Base-by-base conservation (phyloP, 371 early-diverging fungal genomes). In the Mucor circinelloides region DNA sequence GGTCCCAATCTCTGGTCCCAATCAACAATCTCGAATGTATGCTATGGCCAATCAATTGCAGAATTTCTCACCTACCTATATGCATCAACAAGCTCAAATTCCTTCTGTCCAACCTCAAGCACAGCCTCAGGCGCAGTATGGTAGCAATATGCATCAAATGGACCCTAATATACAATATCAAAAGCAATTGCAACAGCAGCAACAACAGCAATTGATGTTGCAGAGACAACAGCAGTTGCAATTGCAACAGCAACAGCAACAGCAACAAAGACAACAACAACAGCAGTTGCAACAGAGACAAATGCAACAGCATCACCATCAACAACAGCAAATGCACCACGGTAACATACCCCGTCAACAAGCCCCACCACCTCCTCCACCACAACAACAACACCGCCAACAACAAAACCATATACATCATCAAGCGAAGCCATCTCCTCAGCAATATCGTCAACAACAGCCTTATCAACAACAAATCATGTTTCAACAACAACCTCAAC, bases 331-430 rank as follows among this genome's bases (percentile, higher is more conserved):
- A 27, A 44, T 57, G 31, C 55, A 40, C 19, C 40, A 23, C 2
- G 46, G 46, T 46, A 46, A 46, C 10, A 1, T 21, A 7, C 25
- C 40, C 5, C 64, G 28, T 67, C 62, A 17, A 46, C 46, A 46
- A 8, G 21, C 46, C 2, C 10, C 21, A 8, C 23, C 8, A 7
- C 46, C 23, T 5, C 46, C 21, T 19, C 19, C n/a, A 46, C 46
- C 6, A 19, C 44, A 19, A 48, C 48, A 60, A 7, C 68, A 67
- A 8, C 50, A 36, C 7, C 62, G 60, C 2, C 69, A 65, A 42
- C 67, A 40, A 7, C 65, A 66, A 36, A 60, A 69, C 70, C 73
- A 80, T 78, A 48, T 50, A 6, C 63, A 66, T 15, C 44, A 58
- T 19, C 70, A 31, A 36, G 36, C 15, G 23, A 30, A 27, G 32